Conservation (phyloP, 306 rosid genomes). For the Quercus ilex region DNA sequence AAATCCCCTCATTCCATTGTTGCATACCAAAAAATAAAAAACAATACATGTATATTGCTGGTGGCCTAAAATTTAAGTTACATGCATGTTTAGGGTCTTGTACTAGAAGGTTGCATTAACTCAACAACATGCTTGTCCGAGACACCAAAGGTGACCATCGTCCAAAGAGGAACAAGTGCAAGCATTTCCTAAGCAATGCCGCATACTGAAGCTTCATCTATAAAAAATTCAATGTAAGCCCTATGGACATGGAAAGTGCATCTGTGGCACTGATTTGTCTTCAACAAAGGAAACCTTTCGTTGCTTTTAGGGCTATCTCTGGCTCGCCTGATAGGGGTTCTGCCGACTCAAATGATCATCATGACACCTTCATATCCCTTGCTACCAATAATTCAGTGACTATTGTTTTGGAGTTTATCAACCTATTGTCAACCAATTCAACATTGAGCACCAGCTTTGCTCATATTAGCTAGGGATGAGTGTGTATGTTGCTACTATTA, state of each 20-base stretch:
- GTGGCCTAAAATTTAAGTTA: too few relatives aligned
- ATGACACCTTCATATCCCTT: constrained; percentile 36
- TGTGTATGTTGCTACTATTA: too few relatives aligned
- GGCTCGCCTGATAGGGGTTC: constrained; percentile 47
- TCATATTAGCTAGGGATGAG: too few relatives aligned
- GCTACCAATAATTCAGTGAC: constrained; percentile 45
- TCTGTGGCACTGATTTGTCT: constrained; percentile 43
- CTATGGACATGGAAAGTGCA: constrained; percentile 52
- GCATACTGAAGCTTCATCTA: constrained; percentile 45
- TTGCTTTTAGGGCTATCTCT: constrained; percentile 46
- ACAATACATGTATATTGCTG: too few relatives aligned
- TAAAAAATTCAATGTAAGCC: constrained; percentile 38
- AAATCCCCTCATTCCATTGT: too few relatives aligned
- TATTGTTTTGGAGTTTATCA: constrained; percentile 41
- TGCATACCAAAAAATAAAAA: too few relatives aligned
- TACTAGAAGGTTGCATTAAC: constrained; percentile 43
- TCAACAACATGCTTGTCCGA: constrained; percentile 45
- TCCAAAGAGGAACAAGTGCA: constrained; percentile 43
- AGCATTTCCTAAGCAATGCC: constrained; percentile 50
- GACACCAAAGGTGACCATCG: constrained; percentile 42
- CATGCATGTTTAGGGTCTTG: constrained; percentile 19
- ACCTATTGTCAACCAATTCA: constrained; percentile 13
- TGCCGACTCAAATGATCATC: constrained; percentile 42
- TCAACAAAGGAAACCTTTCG: constrained; percentile 50
- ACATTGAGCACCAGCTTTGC: too few relatives aligned